Percentiles rank a stretch among this genome's conserved stretches.
phyloP scores from a whole-genome alignment of 1,284 basidiomycete genomes.

The Phylloboletellus chloephorus region DNA sequence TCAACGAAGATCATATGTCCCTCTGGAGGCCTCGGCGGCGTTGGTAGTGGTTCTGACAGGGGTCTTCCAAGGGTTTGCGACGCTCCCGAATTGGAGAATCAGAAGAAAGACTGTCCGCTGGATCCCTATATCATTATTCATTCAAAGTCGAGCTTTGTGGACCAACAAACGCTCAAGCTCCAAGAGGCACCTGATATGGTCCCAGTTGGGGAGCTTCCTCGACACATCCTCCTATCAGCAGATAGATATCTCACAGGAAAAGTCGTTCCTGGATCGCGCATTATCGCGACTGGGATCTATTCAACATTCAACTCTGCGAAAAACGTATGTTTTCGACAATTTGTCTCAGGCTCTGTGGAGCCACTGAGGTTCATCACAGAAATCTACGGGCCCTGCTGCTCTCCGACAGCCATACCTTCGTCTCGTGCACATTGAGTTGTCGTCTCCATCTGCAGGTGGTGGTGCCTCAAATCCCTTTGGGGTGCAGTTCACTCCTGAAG shows the following conservation, averaged over 20 bases:
- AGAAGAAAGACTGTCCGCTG: conserved; percentile 89
- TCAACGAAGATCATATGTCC: conserved; percentile 80
- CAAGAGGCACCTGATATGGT: conserved; percentile 99
- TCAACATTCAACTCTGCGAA: conserved; percentile 90
- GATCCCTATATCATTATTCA: conserved; percentile 97
- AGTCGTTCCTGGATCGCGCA: conserved; percentile 91
- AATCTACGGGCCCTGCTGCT: conserved; percentile 72
- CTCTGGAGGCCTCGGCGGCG: conserved; percentile 79
- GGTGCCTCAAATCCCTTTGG: conserved; percentile 73
- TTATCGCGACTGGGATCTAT: conserved; percentile 95
- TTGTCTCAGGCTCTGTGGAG: not conserved
- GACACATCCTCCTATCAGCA: conserved; percentile 91
- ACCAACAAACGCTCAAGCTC: conserved; percentile 94
- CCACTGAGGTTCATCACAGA: conserved; percentile 41
- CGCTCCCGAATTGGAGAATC: conserved; percentile 65
- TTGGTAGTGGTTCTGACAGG: conserved; percentile 73
- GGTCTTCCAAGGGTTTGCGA: conserved; percentile 85
- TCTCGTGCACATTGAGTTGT: conserved; percentile 87
- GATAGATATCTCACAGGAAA: conserved; percentile 88
- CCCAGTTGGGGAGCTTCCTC: conserved; percentile 94
- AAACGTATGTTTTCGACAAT: conserved; percentile 47
- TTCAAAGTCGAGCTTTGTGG: conserved; percentile 90
- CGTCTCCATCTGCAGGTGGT: conserved; percentile 66
- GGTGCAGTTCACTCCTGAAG: conserved; percentile 86
- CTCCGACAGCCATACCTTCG: conserved; percentile 94